Conservation (phyloP, 2,329 filamentous ascomycete genomes). For the Emericellopsis cladophorae region DNA sequence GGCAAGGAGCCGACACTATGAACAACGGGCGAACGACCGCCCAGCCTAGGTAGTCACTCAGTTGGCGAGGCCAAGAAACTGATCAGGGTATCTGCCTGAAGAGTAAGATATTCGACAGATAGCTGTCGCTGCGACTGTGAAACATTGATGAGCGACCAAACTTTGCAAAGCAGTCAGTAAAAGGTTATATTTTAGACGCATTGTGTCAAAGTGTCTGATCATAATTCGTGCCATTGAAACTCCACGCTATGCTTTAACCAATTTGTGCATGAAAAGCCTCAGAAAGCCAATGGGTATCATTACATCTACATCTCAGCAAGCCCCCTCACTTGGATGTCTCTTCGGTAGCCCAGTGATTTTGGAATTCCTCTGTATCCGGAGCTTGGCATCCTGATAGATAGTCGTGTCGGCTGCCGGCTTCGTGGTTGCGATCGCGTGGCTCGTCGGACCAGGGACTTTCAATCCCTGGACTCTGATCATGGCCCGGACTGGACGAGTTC, state of each 20-base stretch:
- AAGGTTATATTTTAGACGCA: too few relatives aligned
- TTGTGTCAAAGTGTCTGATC: not conserved
- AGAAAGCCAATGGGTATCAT: not conserved
- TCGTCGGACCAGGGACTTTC: not conserved
- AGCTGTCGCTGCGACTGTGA: not conserved
- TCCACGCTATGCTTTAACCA: conserved; percentile 2
- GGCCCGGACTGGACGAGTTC: too few relatives aligned
- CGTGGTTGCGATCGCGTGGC: not conserved
- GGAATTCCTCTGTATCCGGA: conserved; percentile 28
- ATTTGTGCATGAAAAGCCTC: not conserved
- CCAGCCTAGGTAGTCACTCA: conserved; percentile 36
- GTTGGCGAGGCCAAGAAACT: conserved; percentile 4
- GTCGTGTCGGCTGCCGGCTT: conserved; percentile 1
- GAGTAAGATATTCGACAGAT: not conserved
- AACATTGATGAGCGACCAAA: too few relatives aligned
- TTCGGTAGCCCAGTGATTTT: conserved; percentile 28
- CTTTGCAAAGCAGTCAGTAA: too few relatives aligned
- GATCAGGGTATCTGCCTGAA: conserved; percentile 1
- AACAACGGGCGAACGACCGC: conserved; percentile 46
- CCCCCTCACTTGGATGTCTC: not conserved
- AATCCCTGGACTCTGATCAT: not conserved
- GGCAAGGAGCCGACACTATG: conserved; percentile 38
- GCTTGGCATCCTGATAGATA: conserved; percentile 13
- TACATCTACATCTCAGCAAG: not conserved
- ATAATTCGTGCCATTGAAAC: conserved; percentile 1